phyloP scores from a whole-genome alignment of 1,284 basidiomycete genomes.

The Paramarasmius palmivorus region DNA sequence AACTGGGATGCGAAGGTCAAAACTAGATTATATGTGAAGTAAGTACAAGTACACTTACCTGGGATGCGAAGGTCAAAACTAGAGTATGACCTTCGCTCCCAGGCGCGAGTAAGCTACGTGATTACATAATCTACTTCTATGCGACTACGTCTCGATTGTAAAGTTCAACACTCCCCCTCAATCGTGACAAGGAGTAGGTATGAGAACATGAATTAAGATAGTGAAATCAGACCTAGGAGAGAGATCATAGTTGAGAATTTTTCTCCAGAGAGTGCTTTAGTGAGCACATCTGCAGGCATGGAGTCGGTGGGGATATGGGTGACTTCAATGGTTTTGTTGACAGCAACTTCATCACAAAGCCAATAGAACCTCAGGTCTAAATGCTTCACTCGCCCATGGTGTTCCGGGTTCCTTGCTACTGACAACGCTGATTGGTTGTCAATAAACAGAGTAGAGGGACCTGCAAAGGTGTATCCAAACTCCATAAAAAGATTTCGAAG shows the following conservation, averaged over 20 bases:
- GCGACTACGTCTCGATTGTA: too few relatives aligned
- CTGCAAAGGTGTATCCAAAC: slow-evolving; percentile 20
- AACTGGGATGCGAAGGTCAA: too few relatives aligned
- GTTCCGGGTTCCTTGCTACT: slow-evolving; percentile 8
- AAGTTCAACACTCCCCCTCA: too few relatives aligned
- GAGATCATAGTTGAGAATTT: neutral
- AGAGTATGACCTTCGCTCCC: too few relatives aligned
- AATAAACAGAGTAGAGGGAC: slow-evolving; percentile 21
- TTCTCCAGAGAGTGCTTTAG: slow-evolving; percentile 22
- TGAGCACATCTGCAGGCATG: slow-evolving; percentile 30
- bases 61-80: too few relatives aligned
- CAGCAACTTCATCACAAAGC: slow-evolving; percentile 31
- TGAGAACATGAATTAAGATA: too few relatives aligned
- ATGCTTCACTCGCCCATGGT: slow-evolving; percentile 34
- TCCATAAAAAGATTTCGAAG: slow-evolving; percentile 31
- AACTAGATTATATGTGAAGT: too few relatives aligned
- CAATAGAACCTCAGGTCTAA: slow-evolving; percentile 35
- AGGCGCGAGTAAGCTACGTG: too few relatives aligned
- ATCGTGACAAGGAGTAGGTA: too few relatives aligned
- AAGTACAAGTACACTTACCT: too few relatives aligned
- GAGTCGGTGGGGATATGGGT: slow-evolving; percentile 18
- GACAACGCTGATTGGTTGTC: slow-evolving; percentile 9
- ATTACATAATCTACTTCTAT: too few relatives aligned
- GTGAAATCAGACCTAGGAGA: neutral
- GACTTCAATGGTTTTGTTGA: slow-evolving; percentile 15